Base-by-base conservation (phyloP, 352 stramenopile genomes). In the Globisporangium alternatum region DNA sequence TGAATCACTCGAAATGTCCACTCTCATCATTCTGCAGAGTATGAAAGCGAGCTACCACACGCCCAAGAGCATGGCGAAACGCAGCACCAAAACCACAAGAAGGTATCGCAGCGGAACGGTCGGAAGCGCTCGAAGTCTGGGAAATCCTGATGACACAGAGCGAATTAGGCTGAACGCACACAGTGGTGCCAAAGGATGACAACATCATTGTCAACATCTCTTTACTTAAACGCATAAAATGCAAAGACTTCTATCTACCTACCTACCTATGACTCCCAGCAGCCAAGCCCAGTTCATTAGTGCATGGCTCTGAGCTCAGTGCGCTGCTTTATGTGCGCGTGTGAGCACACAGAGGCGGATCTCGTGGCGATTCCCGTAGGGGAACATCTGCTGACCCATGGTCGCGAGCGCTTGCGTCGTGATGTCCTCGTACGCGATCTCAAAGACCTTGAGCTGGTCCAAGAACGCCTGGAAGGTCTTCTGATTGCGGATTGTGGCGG, bases 381-480 rank as follows among this genome's bases (percentile, higher is more conserved):
- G 48, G 37, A 86, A 91, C 39, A 79, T 55, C 44, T 77, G 79
- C 12, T 30, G 43, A 0, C 73, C 70, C 76, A 89, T 90, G 12
- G 61, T 68, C 22, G 64, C 45, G n/a, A 80, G 43, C 28, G 80
- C 74, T 4, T 62, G n/a, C 13, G 41, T 43, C 6, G 83, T 91
- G 58, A 91, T 83, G 57, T 94, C 86, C 4, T 81, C 64, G 52
- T 88, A 92, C 35, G 70, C 74, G 56, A 94, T 91, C 25, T 51
- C 35, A 41, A 86, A 66, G 53, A 59, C 52, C 31, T 73, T 70
- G 3, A 94, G 74, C 31, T 83, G 80, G 21, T 88, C 71, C 2
- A 94, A 64, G 62, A 94, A 91, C n/a, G 65, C 68, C 56, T 90
- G 74, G 56, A 94, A 94, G 4, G 86, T 94, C 33, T 72, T 67